A percentile compares a stretch with the other conserved stretches of the same genome.
Conservation (phyloP, 2,329 filamentous ascomycete genomes). For the Neofusicoccum parvum region DNA sequence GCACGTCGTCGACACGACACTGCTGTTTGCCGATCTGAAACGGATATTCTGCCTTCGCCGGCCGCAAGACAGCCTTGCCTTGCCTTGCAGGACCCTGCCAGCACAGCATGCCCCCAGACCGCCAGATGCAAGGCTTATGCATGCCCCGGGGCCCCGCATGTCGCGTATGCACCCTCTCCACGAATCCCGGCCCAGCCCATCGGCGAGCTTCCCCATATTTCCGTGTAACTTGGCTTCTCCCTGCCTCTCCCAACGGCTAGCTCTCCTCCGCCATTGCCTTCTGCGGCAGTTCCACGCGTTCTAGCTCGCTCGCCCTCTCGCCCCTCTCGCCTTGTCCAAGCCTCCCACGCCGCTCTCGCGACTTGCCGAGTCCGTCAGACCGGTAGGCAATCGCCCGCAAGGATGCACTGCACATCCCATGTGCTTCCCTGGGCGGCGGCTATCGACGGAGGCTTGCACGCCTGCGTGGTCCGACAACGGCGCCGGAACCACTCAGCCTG, state of each 20-base stretch:
- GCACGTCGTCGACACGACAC: neutral
- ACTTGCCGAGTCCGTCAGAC: slow-evolving; percentile 8
- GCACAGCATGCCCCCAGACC: slow-evolving; percentile 15
- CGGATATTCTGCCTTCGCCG: neutral
- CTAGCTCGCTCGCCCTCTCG: neutral
- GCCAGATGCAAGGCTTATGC: slow-evolving; percentile 14
- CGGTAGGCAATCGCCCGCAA: neutral
- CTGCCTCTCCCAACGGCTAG: neutral
- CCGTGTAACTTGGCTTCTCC: slow-evolving; percentile 4
- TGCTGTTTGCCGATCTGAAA: neutral
- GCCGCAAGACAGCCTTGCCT: slow-evolving; percentile 9
- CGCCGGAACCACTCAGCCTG: neutral
- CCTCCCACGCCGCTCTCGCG: neutral
- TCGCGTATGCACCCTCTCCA: neutral
- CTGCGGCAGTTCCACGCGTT: slow-evolving; percentile 1
- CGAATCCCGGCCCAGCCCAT: slow-evolving; percentile 5
- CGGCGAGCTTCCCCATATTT: slow-evolving; percentile 15
- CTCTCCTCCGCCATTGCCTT: neutral
- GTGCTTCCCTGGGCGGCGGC: neutral
- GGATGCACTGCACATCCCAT: neutral
- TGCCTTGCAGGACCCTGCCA: slow-evolving; percentile 8
- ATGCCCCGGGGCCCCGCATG: slow-evolving; percentile 1
- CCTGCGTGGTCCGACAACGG: neutral
- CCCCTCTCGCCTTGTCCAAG: neutral
- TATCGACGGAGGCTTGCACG: neutral